A percentile compares a stretch with the other conserved stretches of the same genome.
phyloP scores from a whole-genome alignment of 805 yeast genomes.

The Alloascoidea africana region DNA sequence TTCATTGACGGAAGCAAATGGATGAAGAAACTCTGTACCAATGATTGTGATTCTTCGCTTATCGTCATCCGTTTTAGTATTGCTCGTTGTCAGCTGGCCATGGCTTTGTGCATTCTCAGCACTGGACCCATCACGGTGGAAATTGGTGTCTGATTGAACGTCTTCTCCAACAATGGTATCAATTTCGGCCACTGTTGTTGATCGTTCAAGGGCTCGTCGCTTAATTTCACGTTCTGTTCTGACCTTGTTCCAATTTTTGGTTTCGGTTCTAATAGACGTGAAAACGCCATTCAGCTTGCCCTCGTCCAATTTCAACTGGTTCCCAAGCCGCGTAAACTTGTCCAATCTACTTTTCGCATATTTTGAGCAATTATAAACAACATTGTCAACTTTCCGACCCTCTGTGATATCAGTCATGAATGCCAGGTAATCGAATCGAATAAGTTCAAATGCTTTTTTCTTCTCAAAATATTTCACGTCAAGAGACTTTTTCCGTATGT shows the following conservation, averaged over 20 bases:
- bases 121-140: not conserved
- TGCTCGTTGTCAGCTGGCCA: not conserved
- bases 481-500: constrained; percentile 5
- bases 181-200: constrained; percentile 7
- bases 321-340: constrained; percentile 13
- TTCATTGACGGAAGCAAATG: too few relatives aligned
- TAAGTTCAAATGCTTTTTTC: constrained; percentile 21
- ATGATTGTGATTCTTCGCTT: not conserved
- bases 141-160: not conserved
- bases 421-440: constrained; percentile 25
- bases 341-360: constrained; percentile 20
- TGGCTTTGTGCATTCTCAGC: not conserved
- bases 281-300: constrained; percentile 17
- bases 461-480: constrained; percentile 25
- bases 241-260: constrained; percentile 19
- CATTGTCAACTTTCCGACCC: constrained; percentile 24
- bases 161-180: not conserved
- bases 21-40: not conserved
- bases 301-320: constrained; percentile 10
- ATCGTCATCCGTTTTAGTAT: not conserved
- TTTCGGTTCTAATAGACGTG: constrained; percentile 17
- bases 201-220: constrained; percentile 20
- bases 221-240: constrained; percentile 22
- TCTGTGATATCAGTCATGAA: constrained; percentile 24
- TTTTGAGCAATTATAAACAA: constrained; percentile 19